Conservation (phyloP, 23 red algal species). For the Gracilaria domingensis region DNA sequence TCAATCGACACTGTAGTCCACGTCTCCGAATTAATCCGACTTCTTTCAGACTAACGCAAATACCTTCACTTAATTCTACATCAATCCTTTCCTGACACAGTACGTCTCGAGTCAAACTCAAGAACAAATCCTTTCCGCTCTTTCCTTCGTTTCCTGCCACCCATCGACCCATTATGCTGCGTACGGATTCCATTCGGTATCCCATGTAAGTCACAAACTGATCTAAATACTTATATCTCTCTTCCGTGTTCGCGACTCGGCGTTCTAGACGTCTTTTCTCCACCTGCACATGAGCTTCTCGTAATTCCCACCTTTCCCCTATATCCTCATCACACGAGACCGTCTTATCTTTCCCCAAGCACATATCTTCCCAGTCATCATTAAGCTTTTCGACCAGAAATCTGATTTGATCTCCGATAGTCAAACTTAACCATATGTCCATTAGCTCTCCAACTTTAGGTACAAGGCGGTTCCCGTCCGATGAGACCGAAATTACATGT, state of each 20-base stretch:
- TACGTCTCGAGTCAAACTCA: neutral
- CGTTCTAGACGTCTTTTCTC: neutral
- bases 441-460: constrained; percentile 20
- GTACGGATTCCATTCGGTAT: constrained; percentile 9
- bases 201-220: constrained; percentile 13
- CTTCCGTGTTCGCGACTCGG: neutral
- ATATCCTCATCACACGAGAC: neutral
- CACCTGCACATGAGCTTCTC: neutral
- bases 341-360: neutral
- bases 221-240: neutral
- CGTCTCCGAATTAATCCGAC: neutral
- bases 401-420: neutral
- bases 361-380: neutral
- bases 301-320: neutral
- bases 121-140: neutral
- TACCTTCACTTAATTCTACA: neutral
- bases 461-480: constrained; percentile 10
- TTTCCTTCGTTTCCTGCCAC: neutral
- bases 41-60: neutral
- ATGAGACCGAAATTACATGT: neutral
- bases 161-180: neutral
- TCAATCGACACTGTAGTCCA: constrained; percentile 9
- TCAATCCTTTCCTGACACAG: neutral
- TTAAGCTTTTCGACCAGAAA: constrained; percentile 2
- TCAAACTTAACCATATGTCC: neutral